Percentiles rank a stretch among this genome's conserved stretches.
These are phyloP conservation scores for Scheffersomyces coipomensis DNA, from an alignment of 805 yeast genomes.

Conservation along the genomic window DNA sequence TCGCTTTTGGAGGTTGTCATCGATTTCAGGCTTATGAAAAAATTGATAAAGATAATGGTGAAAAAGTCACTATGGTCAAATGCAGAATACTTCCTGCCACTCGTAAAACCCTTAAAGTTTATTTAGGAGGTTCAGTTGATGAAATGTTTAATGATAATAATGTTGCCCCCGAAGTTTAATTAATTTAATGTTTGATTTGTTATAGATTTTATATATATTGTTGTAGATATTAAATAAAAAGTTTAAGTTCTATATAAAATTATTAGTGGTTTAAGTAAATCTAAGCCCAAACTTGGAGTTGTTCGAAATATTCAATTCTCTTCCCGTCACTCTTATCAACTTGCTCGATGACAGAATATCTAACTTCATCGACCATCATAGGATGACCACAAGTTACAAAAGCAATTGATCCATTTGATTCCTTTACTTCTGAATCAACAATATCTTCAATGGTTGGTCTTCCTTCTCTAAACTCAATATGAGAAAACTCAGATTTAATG, in stretches of 20 bases:
- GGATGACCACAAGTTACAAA: constrained; percentile 66
- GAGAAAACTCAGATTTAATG: constrained; percentile 20
- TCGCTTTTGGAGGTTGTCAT: constrained; percentile 91
- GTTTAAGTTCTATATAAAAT: no score
- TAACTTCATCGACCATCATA: constrained; percentile 52
- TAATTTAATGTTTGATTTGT: no score
- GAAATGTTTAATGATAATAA: constrained; percentile 31
- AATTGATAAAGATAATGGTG: constrained; percentile 31
- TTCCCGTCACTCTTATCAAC: constrained; percentile 33
- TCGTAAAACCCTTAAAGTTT: constrained; percentile 60
- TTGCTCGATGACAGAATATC: constrained; percentile 45
- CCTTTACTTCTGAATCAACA: constrained; percentile 33
- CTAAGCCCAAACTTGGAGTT: constrained; percentile 64
- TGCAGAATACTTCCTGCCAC: constrained; percentile 78
- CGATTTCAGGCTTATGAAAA: constrained; percentile 83
- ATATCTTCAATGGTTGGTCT: constrained; percentile 48
- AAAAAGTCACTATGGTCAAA: constrained; percentile 48
- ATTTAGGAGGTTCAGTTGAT: constrained; percentile 69
- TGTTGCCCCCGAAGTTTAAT: no score
- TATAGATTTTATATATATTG: no score
- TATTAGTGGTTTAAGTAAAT: background rate
- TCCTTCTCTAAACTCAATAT: constrained; percentile 40
- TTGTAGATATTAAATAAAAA: no score
- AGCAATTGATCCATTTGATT: constrained; percentile 44
- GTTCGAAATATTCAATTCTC: constrained; percentile 71